Evolutionary conservation across 2,329 filamentous ascomycete genomes (phyloP), one percentile per base, ranked within the genome.

Genomic region (Trichoderma brevicompactum): DNA sequence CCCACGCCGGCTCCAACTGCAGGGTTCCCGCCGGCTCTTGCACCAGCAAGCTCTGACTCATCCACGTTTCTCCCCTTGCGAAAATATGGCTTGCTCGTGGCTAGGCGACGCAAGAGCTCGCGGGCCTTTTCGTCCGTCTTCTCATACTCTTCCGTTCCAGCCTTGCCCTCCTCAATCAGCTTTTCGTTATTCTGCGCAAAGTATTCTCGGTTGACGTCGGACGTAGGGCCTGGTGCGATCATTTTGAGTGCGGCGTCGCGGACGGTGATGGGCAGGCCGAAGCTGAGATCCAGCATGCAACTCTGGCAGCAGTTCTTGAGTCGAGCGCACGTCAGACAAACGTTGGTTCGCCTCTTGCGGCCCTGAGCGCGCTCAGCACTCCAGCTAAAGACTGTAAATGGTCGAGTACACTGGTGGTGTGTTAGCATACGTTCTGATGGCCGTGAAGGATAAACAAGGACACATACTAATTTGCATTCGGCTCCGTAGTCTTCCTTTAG

Each of bases 291-390:
- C 61, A 99, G 89, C 92, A 98, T 98, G 82, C 95, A 99, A 80
- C 90, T 94, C 81, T 99, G 95, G 75, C 95, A 99, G 82, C 95
- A 98, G 81, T 99, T 99, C 80, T 99, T 99, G 70, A 98, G 85
- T 50, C 95, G 91, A 23, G 95, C 94, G 82, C 95, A 99, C 46
- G 95, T 99, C 28, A 99, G 84, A 78, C 95, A 99, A 73, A 98
- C 96, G 73, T 92, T 96, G 63, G 94, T 98, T 70, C 92, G 89
- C 80, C 96, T 97, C 77, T 94, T 94, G 68, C 94, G 91, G 32
- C 93, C 88, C 68, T 87, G 84, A 2, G 94, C 95, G 65, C 95
- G 92, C 76, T 96, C 94, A 69, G 92, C 89, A 72, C 94, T 94
- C 94, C 94, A 99, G 72, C 89, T 88, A 77, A 99, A 99, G 62